Percentiles rank a stretch among this genome's conserved stretches.
Evolutionary conservation across 345 rosid genomes (phyloP).

Genomic region (Physaria fendleri): DNA sequence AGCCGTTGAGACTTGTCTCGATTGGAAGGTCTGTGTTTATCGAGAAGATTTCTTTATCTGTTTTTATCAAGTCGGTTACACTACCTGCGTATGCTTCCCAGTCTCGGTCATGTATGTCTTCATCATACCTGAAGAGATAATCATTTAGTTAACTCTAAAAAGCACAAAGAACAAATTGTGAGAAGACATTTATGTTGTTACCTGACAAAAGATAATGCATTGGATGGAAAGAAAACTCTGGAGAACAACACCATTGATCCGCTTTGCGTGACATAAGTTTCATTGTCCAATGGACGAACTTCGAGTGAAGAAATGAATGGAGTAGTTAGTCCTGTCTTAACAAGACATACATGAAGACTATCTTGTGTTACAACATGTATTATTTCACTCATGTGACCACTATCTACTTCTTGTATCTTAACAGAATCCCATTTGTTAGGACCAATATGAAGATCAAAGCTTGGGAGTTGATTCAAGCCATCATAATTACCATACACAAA

Average conservation of each 20-base stretch:
- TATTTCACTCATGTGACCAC: not conserved
- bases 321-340: conserved; percentile 10
- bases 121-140: conserved; percentile 27
- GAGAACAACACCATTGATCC: conserved; percentile 20
- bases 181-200: not conserved
- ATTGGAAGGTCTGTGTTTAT: not conserved
- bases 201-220: conserved; percentile 17
- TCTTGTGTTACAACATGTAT: conserved; percentile 25
- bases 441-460: conserved; percentile 28
- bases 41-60: not conserved
- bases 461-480: conserved; percentile 9
- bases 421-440: conserved; percentile 30
- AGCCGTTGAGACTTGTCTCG: not conserved
- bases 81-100: conserved; percentile 40
- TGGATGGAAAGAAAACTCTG: conserved; percentile 9
- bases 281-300: conserved; percentile 17
- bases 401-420: not conserved
- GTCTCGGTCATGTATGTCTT: conserved; percentile 37
- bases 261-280: conserved; percentile 15
- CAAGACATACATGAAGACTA: conserved; percentile 25
- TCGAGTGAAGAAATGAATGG: conserved; percentile 27
- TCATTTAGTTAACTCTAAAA: not conserved
- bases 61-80: too few species aligned
- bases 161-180: not conserved
- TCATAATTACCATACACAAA: conserved; percentile 34